These are phyloP conservation scores for Linum lewisii DNA, from an alignment of 345 rosid genomes.

Conservation along the genomic window DNA sequence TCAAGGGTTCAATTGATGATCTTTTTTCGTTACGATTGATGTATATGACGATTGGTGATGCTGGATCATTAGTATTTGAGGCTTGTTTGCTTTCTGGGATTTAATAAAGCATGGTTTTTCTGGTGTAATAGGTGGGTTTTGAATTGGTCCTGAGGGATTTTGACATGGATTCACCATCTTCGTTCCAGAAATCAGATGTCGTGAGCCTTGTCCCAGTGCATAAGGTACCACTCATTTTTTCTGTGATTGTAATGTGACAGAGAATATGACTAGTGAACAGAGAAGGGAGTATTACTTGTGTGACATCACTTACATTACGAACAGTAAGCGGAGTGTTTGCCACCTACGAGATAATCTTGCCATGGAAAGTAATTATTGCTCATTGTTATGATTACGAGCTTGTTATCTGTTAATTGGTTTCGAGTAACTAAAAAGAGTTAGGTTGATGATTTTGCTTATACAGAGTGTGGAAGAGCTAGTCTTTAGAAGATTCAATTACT, in stretches of 20 bases:
- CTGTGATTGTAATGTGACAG: conserved; percentile 28
- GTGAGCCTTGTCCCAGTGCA: no score
- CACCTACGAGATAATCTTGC: conserved; percentile 96
- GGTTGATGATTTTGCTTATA: conserved; percentile 9
- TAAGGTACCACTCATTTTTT: no score
- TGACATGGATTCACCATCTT: no score
- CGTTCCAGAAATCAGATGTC: no score
- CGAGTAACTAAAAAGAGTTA: not conserved
- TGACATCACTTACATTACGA: conserved; percentile 90
- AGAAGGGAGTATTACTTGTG: conserved; percentile 86
- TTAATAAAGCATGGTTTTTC: no score
- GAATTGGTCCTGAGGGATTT: no score
- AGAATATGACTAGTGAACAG: conserved; percentile 84
- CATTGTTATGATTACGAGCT: conserved; percentile 5
- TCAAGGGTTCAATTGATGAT: no score
- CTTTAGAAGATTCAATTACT: conserved; percentile 80
- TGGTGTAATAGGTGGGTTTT: no score
- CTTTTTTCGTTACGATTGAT: no score
- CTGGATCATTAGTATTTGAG: no score
- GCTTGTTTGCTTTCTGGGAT: no score
- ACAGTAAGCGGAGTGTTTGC: conserved; percentile 94
- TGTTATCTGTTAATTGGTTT: not conserved
- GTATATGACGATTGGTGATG: no score
- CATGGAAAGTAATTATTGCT: conserved; percentile 93
- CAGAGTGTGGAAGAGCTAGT: conserved; percentile 97